Conservation (phyloP, 1,284 basidiomycete genomes). For the Neonothopanus nambi region DNA sequence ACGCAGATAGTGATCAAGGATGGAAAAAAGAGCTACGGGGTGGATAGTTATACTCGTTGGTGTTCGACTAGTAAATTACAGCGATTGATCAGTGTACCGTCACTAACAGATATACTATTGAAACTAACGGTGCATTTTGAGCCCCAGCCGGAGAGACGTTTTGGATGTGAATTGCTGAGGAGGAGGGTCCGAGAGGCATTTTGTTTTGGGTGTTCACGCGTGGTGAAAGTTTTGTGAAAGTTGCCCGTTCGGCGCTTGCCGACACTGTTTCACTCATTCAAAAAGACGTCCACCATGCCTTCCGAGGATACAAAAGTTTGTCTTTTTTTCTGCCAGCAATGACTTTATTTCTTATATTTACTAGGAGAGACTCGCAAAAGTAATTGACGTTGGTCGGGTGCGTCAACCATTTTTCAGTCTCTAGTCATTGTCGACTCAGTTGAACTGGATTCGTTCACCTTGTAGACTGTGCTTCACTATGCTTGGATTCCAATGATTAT, state of each 20-base stretch:
- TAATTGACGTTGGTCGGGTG: constrained; percentile 78
- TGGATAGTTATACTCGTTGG: constrained; percentile 81
- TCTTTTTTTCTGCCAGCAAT: constrained; percentile 3
- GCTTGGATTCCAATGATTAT: constrained; percentile 95
- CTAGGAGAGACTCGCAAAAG: constrained; percentile 79
- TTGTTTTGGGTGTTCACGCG: constrained; percentile 16
- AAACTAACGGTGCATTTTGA: constrained; percentile 40
- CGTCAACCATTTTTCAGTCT: constrained; percentile 29
- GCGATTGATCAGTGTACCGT: neutral
- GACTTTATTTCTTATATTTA: constrained; percentile 3
- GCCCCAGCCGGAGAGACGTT: constrained; percentile 29
- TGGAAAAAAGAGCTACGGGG: constrained; percentile 92
- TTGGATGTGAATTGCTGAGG: constrained; percentile 70
- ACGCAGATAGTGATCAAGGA: constrained; percentile 96
- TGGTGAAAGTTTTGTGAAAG: neutral
- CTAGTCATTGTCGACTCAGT: constrained; percentile 4
- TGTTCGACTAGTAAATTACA: constrained; percentile 44
- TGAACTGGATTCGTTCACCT: neutral
- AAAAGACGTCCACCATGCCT: constrained; percentile 53
- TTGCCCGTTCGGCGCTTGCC: constrained; percentile 7
- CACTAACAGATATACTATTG: neutral
- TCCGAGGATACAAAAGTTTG: constrained; percentile 85
- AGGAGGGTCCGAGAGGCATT: constrained; percentile 69
- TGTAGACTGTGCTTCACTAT: constrained; percentile 84
- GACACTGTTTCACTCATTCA: neutral